These are phyloP conservation scores for Phytophthora megakarya DNA, from an alignment of 352 stramenopile species.

Conservation along the genomic window DNA sequence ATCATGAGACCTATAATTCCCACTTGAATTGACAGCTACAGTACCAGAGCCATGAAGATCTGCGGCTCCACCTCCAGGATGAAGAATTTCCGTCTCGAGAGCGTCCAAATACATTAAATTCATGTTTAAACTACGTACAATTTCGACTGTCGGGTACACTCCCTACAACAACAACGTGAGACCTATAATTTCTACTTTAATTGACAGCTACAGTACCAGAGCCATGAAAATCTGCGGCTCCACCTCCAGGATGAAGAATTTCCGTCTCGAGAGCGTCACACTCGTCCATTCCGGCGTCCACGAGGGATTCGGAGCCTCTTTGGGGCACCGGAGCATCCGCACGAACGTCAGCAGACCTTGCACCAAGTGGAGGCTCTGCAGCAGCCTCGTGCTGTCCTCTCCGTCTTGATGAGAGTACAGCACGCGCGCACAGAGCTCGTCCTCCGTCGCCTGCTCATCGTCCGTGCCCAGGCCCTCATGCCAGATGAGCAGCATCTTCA, in stretches of 20 bases:
- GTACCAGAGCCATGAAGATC: constrained; percentile 67
- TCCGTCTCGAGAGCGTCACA: constrained; percentile 44
- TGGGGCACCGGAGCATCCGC: constrained; percentile 34
- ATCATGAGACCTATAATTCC: no score
- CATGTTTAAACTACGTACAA: constrained; percentile 41
- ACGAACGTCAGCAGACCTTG: constrained; percentile 63
- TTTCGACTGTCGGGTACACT: constrained; percentile 31
- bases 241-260: constrained; percentile 56
- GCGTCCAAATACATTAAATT: no score
- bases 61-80: constrained; percentile 61
- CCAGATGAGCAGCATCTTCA: constrained; percentile 60
- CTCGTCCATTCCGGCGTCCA: constrained; percentile 45
- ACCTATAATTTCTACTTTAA: no score
- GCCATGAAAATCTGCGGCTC: constrained; percentile 68
- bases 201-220: constrained; percentile 38
- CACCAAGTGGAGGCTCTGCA: constrained; percentile 54
- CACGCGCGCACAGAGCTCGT: constrained; percentile 55
- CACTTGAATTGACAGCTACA: neutral
- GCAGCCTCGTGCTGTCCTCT: constrained; percentile 9
- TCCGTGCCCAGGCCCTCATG: constrained; percentile 66
- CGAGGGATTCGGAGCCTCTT: neutral
- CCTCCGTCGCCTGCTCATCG: constrained; percentile 64
- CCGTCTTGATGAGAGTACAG: constrained; percentile 36
- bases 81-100: constrained; percentile 47
- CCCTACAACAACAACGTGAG: constrained; percentile 27